These are phyloP conservation scores for Diversispora eburnea DNA, from an alignment of 192 early-diverging fungal species.

Conservation along the genomic window DNA sequence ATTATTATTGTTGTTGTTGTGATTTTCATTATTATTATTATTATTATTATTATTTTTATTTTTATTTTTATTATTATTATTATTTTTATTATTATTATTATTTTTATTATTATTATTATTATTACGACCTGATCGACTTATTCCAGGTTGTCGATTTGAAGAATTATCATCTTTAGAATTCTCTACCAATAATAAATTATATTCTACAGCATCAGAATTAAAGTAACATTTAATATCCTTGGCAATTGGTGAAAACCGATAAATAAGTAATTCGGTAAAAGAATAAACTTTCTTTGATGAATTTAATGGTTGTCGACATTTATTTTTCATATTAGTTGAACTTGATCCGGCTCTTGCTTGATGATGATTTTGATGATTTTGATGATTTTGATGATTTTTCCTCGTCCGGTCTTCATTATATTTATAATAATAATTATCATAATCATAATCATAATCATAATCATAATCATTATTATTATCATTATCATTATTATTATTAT, in stretches of 20 bases:
- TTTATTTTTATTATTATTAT: no score
- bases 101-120: no score
- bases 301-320: not conserved
- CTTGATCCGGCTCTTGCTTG: not conserved
- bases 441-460: no score
- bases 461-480: no score
- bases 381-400: not conserved
- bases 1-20: no score
- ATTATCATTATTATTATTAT: no score
- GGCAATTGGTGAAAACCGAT: not conserved
- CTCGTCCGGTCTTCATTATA: no score
- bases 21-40: no score
- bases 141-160: not conserved
- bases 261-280: not conserved
- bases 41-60: no score
- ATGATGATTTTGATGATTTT: not conserved
- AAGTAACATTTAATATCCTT: not conserved
- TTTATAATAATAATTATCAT: no score
- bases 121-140: not conserved
- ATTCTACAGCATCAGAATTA: not conserved
- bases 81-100: no score
- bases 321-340: not conserved
- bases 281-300: not conserved
- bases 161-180: not conserved
- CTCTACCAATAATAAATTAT: not conserved